phyloP scores from a whole-genome alignment of 1,139 yeast species.

The Hyphopichia buzzinii region DNA sequence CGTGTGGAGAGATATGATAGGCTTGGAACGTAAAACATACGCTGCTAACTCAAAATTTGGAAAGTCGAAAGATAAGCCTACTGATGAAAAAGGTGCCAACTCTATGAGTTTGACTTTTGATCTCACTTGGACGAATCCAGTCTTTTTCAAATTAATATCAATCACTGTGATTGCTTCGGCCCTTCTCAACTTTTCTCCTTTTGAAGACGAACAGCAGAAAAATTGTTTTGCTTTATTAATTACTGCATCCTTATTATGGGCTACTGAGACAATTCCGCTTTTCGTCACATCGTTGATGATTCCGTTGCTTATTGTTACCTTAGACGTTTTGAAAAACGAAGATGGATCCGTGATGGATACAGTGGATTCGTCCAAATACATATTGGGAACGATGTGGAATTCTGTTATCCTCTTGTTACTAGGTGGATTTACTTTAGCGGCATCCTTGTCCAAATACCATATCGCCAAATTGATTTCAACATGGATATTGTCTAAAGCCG shows the following conservation, averaged over 20 bases:
- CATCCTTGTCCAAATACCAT: conserved; percentile 67
- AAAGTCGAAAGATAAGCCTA: conserved; percentile 12
- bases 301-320: conserved; percentile 56
- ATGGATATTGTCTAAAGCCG: conserved; percentile 61
- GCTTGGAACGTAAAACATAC: conserved; percentile 65
- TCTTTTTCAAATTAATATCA: conserved; percentile 43
- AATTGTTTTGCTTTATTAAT: conserved; percentile 68
- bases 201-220: conserved; percentile 57
- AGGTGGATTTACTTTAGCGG: conserved; percentile 75
- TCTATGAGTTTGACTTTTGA: conserved; percentile 25
- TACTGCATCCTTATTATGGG: conserved; percentile 73
- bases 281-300: conserved; percentile 65
- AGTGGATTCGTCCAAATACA: conserved; percentile 51
- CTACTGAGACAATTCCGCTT: conserved; percentile 68
- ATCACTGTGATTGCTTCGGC: conserved; percentile 47
- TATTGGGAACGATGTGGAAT: conserved; percentile 68
- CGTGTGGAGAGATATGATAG: conserved; percentile 81
- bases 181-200: conserved; percentile 53
- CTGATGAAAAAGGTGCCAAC: conserved; percentile 10
- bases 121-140: conserved; percentile 39
- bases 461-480: conserved; percentile 68
- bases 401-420: conserved; percentile 66
- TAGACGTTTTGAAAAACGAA: conserved; percentile 56
- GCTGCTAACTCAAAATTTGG: conserved; percentile 33
- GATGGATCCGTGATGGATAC: conserved; percentile 56